Percentiles rank a stretch among this genome's conserved stretches.
Conservation (phyloP, 1,139 yeast species). For the Magnusiomyces sp. region DNA sequence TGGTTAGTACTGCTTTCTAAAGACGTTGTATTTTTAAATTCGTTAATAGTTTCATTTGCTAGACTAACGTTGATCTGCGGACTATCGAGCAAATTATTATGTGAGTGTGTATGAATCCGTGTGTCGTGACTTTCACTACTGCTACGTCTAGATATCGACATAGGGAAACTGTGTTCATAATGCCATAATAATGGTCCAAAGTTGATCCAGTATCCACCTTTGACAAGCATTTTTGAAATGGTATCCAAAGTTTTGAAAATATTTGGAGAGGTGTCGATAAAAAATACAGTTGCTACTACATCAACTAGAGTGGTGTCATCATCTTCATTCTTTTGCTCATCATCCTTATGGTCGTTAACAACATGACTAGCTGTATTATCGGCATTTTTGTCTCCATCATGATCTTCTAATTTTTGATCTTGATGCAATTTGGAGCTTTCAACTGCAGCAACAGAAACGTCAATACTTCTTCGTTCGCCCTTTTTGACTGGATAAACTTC, state of each 20-base stretch:
- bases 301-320: neutral
- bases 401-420: no score
- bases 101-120: no score
- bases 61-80: no score
- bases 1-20: no score
- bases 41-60: no score
- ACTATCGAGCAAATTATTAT: no score
- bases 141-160: no score
- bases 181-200: slow-evolving; percentile 87
- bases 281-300: slow-evolving; percentile 50
- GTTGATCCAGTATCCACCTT: slow-evolving; percentile 68
- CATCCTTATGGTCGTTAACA: neutral
- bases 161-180: slow-evolving; percentile 48
- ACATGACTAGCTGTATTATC: neutral
- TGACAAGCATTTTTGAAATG: slow-evolving; percentile 43
- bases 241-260: slow-evolving; percentile 60
- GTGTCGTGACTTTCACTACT: no score
- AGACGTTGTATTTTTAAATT: no score
- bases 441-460: slow-evolving; percentile 10
- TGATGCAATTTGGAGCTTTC: neutral
- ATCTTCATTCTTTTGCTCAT: neutral
- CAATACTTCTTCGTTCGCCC: slow-evolving; percentile 4
- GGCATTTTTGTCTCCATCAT: neutral
- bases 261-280: slow-evolving; percentile 72
- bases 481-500: slow-evolving; percentile 59